Evolutionary conservation across 176 grass and related monocot genomes (phyloP).

Genomic region (Oryza rufipogon): DNA sequence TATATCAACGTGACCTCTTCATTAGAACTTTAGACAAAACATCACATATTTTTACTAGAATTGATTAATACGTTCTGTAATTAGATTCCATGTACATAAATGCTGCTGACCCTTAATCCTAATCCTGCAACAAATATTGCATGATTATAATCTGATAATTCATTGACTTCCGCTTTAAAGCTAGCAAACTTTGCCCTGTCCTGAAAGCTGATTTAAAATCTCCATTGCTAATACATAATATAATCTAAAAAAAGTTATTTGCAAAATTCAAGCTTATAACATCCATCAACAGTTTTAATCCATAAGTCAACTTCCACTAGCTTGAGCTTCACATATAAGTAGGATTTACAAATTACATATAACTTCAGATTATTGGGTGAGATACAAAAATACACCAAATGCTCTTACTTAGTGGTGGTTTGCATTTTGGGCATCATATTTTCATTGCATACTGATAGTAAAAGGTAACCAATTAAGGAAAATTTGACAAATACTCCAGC

Average conservation of each 20-base stretch:
- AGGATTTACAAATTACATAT: not conserved
- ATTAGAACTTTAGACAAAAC: not conserved
- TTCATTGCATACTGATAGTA: not conserved
- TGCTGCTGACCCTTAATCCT: not conserved
- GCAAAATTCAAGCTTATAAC: not conserved
- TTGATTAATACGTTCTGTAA: not conserved
- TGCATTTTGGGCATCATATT: not conserved
- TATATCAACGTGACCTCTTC: not conserved
- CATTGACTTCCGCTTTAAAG: not conserved
- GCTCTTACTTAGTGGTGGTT: not conserved
- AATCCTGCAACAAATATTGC: not conserved
- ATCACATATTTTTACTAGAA: not conserved
- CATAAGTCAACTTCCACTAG: not conserved
- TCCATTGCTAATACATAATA: not conserved
- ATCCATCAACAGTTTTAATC: not conserved
- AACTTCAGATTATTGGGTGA: not conserved
- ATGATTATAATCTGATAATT: not conserved
- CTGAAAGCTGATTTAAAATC: not conserved
- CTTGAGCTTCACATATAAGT: not conserved
- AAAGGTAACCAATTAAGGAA: not conserved
- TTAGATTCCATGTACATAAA: not conserved
- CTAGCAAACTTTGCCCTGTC: not conserved
- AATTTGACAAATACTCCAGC: not conserved
- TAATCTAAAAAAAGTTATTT: not conserved
- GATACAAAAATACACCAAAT: not conserved